A percentile compares a stretch with the other conserved stretches of the same genome.
These are phyloP conservation scores for Sutorius australiensis DNA, from an alignment of 768 basidiomycete species.

Conservation along the genomic window DNA sequence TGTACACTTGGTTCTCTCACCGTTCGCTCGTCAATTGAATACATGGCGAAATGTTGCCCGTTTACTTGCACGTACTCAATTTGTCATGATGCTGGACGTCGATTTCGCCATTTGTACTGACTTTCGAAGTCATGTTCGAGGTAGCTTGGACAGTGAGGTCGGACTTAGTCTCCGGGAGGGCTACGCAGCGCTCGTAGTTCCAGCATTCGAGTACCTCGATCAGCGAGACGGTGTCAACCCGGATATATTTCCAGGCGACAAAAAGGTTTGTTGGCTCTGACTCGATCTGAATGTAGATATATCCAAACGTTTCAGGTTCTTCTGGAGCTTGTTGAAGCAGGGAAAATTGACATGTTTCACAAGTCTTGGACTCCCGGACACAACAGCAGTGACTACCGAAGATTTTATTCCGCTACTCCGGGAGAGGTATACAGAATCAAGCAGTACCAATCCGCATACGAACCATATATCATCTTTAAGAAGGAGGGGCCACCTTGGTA, in stretches of 20 bases:
- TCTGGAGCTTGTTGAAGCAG: conserved; percentile 50
- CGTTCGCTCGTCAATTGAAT: conserved; percentile 82
- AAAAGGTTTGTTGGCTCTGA: conserved; percentile 42
- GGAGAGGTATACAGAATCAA: conserved; percentile 74
- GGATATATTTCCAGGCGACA: conserved; percentile 60
- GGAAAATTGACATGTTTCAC: conserved; percentile 73
- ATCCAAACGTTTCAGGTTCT: conserved; percentile 40
- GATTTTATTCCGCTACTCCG: conserved; percentile 56
- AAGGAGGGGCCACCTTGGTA: conserved; percentile 75
- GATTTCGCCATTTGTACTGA: conserved; percentile 85
- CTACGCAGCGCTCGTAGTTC: conserved; percentile 69
- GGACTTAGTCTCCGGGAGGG: conserved; percentile 51
- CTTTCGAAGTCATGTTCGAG: conserved; percentile 58
- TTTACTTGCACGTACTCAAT: conserved; percentile 77
- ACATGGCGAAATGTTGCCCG: conserved; percentile 87
- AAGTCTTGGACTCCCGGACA: conserved; percentile 75
- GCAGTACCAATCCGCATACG: conserved; percentile 78
- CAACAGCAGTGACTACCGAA: conserved; percentile 73
- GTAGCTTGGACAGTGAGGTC: conserved; percentile 33
- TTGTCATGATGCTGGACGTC: conserved; percentile 88
- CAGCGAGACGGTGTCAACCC: conserved; percentile 61
- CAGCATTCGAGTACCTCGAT: conserved; percentile 77
- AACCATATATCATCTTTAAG: conserved; percentile 83
- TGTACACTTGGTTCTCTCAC: conserved; percentile 81
- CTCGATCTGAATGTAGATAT: background rate